Conservation (phyloP, 1,284 basidiomycete species). For the Amylostereum chailletii region DNA sequence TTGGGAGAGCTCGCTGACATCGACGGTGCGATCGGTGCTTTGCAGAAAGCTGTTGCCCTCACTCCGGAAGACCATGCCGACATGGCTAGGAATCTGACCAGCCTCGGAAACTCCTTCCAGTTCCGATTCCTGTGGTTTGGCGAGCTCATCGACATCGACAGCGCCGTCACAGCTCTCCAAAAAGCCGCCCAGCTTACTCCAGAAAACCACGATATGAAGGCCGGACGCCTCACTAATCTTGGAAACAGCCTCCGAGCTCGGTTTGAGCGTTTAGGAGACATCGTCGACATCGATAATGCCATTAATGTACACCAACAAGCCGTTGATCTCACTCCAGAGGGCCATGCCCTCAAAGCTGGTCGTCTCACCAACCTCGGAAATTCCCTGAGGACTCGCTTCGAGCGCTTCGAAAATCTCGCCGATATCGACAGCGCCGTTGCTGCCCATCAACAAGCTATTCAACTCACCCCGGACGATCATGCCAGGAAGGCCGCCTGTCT, state of each 20-base stretch:
- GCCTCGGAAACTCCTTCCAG: slow-evolving; percentile 19
- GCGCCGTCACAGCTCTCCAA: slow-evolving; percentile 9
- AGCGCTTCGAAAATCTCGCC: background rate
- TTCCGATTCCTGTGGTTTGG: slow-evolving; percentile 16
- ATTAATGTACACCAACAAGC: background rate
- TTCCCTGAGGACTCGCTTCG: background rate
- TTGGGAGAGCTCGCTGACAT: background rate
- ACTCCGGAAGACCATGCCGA: slow-evolving; percentile 2
- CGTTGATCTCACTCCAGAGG: background rate
- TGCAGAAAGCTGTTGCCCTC: background rate
- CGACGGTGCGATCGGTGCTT: background rate
- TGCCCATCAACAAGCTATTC: background rate
- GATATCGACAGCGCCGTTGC: background rate
- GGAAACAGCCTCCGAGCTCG: background rate
- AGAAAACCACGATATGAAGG: background rate
- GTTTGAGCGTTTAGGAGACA: background rate
- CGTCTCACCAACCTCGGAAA: background rate
- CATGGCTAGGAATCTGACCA: slow-evolving; percentile 10
- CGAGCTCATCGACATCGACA: slow-evolving; percentile 15
- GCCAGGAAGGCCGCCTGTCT: slow-evolving; percentile 7
- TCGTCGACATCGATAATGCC: background rate
- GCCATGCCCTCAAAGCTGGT: background rate
- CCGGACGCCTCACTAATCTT: background rate
- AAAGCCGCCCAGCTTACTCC: background rate
- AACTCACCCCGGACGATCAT: slow-evolving; percentile 1